Evolutionary conservation across 1,284 basidiomycete species (phyloP), one percentile per base, ranked within the genome.

Genomic region (Ceratobasidium sp.): DNA sequence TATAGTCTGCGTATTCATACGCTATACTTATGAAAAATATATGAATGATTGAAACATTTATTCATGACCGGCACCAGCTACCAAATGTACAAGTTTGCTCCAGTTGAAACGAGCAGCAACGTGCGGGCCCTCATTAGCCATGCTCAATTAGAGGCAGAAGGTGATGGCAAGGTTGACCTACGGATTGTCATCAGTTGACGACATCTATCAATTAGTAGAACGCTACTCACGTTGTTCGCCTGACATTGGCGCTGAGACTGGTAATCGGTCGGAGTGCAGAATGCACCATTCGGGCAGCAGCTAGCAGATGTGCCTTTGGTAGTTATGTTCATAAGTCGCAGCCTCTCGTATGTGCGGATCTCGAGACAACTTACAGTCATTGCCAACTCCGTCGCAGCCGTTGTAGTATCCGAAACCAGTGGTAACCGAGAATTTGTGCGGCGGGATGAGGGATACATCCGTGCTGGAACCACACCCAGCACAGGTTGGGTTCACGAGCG

Each of bases 391-490:
- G 55, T 84, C 78, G 64, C 84, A 84, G n/a, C 83, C 83, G 61
- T 80, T 78, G 75, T 77, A 77, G 75, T 83, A 83, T 79, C 79
- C 79, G 71, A 84, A 84, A n/a, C 81, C 81, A 45, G 79, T 78
- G 9, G 83, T 79, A 9, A 83, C 82, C 6, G 81, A 82, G 76
- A 84, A 84, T 0, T 76, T 61, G 50, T 80, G 80, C 83, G 82
- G 81, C 26, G 80, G 76, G 62, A 85, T 85, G n/a, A 85, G 78
- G 5, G 83, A 82, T 34, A 85, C 80, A 75, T 85, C 84, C 16
- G 80, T 79, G 75, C 82, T 84, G 3, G 83, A 84, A 0, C 83
- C 83, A 34, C 78, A 77, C 16, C 83, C 83, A 3, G 82, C 78
- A n/a, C 74, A 76, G 0, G 79, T 80, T 6, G 82, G 82, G 76